A percentile compares a stretch with the other conserved stretches of the same genome.
Conservation (phyloP, 371 early-diverging fungal genomes). For the Mortierella sp. region DNA sequence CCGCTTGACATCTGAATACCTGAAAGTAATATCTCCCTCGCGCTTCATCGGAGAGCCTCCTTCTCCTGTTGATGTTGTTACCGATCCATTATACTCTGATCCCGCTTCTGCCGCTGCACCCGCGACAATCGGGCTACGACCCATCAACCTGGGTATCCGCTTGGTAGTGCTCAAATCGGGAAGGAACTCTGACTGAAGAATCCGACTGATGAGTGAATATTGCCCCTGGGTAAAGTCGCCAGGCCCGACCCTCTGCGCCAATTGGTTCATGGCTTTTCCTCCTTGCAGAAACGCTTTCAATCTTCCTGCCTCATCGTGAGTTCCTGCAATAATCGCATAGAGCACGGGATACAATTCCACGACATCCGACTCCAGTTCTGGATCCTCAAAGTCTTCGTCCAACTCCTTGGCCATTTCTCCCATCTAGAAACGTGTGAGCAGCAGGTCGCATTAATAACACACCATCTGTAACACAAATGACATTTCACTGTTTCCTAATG, state of each 20-base stretch:
- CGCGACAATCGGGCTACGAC: not conserved
- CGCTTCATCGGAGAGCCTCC: conserved; percentile 29
- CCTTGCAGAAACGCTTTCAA: conserved; percentile 35
- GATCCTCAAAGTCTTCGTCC: conserved; percentile 19
- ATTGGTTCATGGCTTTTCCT: conserved; percentile 28
- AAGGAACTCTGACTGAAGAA: conserved; percentile 46
- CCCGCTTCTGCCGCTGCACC: not conserved
- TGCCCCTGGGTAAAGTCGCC: conserved; percentile 31
- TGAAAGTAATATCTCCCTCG: conserved; percentile 26
- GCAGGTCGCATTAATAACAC: not conserved
- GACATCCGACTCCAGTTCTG: conserved; percentile 29
- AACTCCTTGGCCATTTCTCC: conserved; percentile 25
- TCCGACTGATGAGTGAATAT: conserved; percentile 20
- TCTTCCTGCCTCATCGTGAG: conserved; percentile 32
- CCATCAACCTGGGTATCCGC: not conserved
- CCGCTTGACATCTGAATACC: conserved; percentile 34
- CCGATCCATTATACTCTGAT: not conserved
- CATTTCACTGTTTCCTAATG: too few relatives aligned
- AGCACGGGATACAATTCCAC: conserved; percentile 24
- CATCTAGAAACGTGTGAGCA: conserved; percentile 13
- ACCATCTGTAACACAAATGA: not conserved
- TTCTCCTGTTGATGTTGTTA: not conserved
- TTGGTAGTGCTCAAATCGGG: conserved; percentile 39
- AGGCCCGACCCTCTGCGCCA: conserved; percentile 47
- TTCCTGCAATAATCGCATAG: conserved; percentile 35